Evolutionary conservation across 2,329 filamentous ascomycete species (phyloP).

Genomic region (Boeremia exigua): DNA sequence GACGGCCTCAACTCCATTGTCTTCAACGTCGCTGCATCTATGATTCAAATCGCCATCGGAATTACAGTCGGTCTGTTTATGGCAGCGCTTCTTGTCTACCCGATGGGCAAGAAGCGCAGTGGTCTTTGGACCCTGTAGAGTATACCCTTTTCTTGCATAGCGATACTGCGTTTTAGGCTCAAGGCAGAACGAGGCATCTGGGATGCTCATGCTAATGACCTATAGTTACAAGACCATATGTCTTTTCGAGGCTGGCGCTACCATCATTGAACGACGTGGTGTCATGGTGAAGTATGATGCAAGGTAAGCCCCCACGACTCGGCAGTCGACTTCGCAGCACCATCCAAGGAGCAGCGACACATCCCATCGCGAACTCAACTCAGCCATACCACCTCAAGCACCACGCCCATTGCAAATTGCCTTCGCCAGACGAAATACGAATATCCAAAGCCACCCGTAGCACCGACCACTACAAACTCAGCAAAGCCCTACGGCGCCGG

Average conservation of each 20-base stretch:
- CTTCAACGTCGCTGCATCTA: constrained; percentile 55
- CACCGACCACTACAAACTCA: background rate
- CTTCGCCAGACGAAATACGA: background rate
- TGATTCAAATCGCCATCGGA: constrained; percentile 59
- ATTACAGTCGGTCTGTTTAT: constrained; percentile 59
- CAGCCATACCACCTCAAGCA: background rate
- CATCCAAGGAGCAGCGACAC: background rate
- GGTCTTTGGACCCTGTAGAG: constrained; percentile 43
- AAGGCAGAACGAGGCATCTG: constrained; percentile 18
- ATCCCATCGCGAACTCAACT: background rate
- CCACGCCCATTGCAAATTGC: background rate
- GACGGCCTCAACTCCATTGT: constrained; percentile 34
- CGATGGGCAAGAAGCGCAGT: constrained; percentile 55
- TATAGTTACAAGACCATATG: constrained; percentile 20
- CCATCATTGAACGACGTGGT: constrained; percentile 6
- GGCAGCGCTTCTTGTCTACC: constrained; percentile 57
- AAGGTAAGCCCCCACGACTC: constrained; percentile 10
- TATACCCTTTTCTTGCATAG: constrained; percentile 30
- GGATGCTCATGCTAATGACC: constrained; percentile 23
- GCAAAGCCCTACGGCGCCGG: background rate
- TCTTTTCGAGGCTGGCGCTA: constrained; percentile 2
- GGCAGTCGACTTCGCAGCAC: background rate
- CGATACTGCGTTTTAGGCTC: constrained; percentile 20
- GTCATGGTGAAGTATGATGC: constrained; percentile 16
- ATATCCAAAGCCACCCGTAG: background rate